Conservation (phyloP, 2,329 filamentous ascomycete species). For the Alternaria triticimaculans region DNA sequence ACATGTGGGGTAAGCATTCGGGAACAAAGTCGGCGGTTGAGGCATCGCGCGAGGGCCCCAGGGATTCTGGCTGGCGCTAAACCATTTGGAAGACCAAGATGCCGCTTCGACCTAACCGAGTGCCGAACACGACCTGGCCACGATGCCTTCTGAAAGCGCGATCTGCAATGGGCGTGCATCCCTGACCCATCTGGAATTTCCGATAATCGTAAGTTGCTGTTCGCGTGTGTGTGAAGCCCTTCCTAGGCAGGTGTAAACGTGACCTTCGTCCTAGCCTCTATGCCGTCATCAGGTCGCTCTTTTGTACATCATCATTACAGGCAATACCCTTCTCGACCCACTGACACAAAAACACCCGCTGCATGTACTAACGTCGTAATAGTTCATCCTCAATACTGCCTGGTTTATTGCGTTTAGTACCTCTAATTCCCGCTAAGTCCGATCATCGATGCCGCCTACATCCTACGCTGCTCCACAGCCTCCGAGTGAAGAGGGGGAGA, state of each 20-base stretch:
- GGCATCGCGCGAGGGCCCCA: neutral
- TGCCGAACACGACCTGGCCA: slow-evolving; percentile 1
- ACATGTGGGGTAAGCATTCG: slow-evolving; percentile 3
- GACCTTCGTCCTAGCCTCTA: neutral
- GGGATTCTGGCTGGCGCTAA: neutral
- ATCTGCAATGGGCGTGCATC: neutral
- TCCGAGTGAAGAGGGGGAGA: slow-evolving; percentile 33
- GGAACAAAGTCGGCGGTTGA: slow-evolving; percentile 1
- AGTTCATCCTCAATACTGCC: neutral
- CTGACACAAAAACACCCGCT: neutral
- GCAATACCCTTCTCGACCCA: neutral
- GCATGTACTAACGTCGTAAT: slow-evolving; percentile 3
- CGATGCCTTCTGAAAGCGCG: neutral
- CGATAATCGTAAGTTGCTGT: neutral
- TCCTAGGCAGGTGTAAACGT: neutral
- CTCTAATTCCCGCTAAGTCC: neutral
- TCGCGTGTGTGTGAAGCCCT: neutral
- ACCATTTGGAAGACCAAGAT: neutral
- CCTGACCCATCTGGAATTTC: neutral
- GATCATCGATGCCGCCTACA: slow-evolving; percentile 21
- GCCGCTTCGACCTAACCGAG: neutral
- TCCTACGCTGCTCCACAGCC: slow-evolving; percentile 39
- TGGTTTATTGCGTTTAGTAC: neutral
- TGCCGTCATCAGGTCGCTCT: neutral
- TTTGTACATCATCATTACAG: neutral